Percentiles rank a stretch among this genome's conserved stretches.
Evolutionary conservation across 441 rosid genomes (phyloP).

Genomic region (Corymbia citriodora): DNA sequence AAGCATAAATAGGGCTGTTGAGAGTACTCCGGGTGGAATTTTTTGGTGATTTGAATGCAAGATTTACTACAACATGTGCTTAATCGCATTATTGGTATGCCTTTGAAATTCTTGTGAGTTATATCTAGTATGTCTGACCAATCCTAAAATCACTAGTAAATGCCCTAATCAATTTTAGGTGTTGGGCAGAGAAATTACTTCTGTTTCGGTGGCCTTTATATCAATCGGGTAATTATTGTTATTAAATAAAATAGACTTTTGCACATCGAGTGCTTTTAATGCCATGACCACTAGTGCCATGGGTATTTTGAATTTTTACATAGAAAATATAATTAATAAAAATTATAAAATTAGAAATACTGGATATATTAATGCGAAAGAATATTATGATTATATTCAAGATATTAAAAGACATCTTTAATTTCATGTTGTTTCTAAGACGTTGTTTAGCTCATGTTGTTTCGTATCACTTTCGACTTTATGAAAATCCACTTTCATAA

Average conservation of each 20-base stretch:
- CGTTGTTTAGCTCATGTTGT: background rate
- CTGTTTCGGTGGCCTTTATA: background rate
- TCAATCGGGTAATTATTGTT: background rate
- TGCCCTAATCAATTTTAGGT: background rate
- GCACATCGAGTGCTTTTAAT: background rate
- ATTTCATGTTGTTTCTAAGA: background rate
- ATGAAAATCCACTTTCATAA: background rate
- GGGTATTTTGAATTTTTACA: background rate
- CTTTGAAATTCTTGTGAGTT: background rate
- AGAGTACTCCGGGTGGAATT: too few relatives aligned
- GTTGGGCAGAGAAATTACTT: accelerated
- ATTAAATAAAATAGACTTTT: background rate
- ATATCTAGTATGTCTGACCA: background rate
- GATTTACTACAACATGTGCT: accelerated
- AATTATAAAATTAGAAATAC: background rate
- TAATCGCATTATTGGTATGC: accelerated
- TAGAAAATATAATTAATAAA: background rate
- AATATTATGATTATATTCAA: background rate
- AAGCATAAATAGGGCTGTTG: background rate
- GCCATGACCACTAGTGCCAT: accelerated
- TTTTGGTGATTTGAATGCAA: background rate
- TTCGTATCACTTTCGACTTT: background rate
- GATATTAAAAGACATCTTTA: background rate
- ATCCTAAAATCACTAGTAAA: accelerated
- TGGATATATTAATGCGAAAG: background rate